Evolutionary conservation across 352 stramenopile species (phyloP).

Genomic region (Phytopythium aichiense): DNA sequence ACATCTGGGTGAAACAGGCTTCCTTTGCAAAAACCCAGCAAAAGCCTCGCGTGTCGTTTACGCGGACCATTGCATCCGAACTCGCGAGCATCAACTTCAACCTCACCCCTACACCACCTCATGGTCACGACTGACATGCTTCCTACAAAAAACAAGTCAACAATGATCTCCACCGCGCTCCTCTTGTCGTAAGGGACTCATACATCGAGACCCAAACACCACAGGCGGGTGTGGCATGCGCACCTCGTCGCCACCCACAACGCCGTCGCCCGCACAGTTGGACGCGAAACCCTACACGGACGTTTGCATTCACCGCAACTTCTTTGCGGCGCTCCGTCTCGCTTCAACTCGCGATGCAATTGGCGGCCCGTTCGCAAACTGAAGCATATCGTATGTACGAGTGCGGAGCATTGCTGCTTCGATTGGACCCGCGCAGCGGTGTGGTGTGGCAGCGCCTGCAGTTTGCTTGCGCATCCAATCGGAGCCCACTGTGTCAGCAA

Average conservation of each 20-base stretch:
- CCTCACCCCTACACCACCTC: conserved; percentile 28
- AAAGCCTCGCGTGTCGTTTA: conserved; percentile 5
- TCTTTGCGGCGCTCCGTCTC: not conserved
- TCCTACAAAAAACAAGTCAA: not conserved
- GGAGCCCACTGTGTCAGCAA: not conserved
- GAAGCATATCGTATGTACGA: not conserved
- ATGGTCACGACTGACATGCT: not conserved
- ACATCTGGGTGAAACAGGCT: not conserved
- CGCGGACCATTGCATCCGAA: conserved; percentile 8
- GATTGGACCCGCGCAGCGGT: too few relatives aligned
- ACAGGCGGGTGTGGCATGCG: not conserved
- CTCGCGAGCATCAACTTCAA: conserved; percentile 19
- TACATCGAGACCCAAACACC: too few relatives aligned
- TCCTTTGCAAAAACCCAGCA: not conserved
- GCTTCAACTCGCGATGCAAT: not conserved
- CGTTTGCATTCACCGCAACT: not conserved
- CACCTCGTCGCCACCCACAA: not conserved
- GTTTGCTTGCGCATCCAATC: not conserved
- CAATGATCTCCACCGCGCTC: not conserved
- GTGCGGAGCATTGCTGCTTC: not conserved
- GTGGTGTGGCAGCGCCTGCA: not conserved
- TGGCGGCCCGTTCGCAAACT: not conserved
- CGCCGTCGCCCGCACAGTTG: not conserved
- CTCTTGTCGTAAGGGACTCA: not conserved
- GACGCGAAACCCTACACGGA: not conserved